Percentiles rank a stretch among this genome's conserved stretches.
Evolutionary conservation across 805 yeast genomes (phyloP).

Genomic region (Nakazawaea molendinolei): DNA sequence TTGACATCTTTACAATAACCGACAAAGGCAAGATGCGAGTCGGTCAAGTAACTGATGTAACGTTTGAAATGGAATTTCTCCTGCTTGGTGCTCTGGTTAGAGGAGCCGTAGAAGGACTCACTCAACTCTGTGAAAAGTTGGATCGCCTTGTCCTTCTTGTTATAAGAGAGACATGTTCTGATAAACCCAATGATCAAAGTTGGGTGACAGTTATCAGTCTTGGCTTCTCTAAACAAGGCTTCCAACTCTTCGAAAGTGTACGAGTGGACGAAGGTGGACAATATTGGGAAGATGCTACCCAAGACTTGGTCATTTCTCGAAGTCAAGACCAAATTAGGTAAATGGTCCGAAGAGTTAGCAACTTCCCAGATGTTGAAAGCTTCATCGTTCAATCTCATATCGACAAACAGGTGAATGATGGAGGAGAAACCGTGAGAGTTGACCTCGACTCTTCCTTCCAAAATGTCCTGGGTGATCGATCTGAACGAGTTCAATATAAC

Average conservation of each 20-base stretch:
- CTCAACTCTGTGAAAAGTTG: slow-evolving; percentile 56
- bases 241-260: slow-evolving; percentile 50
- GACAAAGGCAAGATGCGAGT: slow-evolving; percentile 71
- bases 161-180: slow-evolving; percentile 59
- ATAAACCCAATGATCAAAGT: slow-evolving; percentile 67
- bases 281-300: slow-evolving; percentile 61
- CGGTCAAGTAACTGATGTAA: slow-evolving; percentile 46
- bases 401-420: slow-evolving; percentile 51
- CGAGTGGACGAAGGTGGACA: slow-evolving; percentile 43
- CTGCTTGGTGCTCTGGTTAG: neutral
- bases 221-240: slow-evolving; percentile 39
- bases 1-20: slow-evolving; percentile 69
- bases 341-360: slow-evolving; percentile 34
- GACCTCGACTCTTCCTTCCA: slow-evolving; percentile 35
- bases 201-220: slow-evolving; percentile 28
- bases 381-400: slow-evolving; percentile 53
- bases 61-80: slow-evolving; percentile 19
- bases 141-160: slow-evolving; percentile 60
- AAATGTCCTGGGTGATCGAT: slow-evolving; percentile 43
- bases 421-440: slow-evolving; percentile 53
- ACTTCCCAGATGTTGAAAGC: slow-evolving; percentile 67
- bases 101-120: slow-evolving; percentile 36
- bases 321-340: slow-evolving; percentile 29
- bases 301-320: slow-evolving; percentile 62
- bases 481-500: slow-evolving; percentile 43